Conservation (phyloP, 129 eudicot species). For the Lonicera japonica region DNA sequence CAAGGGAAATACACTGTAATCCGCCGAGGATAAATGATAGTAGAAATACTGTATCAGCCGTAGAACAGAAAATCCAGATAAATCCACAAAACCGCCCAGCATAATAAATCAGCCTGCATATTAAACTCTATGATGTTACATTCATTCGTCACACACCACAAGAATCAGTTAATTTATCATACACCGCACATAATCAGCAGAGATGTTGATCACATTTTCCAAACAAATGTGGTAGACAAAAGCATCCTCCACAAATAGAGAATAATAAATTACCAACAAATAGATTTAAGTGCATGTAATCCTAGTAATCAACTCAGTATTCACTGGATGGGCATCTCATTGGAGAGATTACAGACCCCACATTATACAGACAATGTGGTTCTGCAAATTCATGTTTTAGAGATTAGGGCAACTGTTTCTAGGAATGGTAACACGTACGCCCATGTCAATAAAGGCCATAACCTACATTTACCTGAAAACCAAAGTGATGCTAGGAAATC, state of each 20-base stretch:
- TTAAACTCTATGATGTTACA: background rate
- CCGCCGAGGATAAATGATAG: constrained; percentile 20
- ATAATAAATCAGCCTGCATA: constrained; percentile 22
- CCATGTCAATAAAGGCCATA: no score
- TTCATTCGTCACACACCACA: background rate
- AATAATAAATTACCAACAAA: background rate
- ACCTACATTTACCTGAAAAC: no score
- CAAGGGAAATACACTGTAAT: constrained; percentile 13
- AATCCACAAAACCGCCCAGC: constrained; percentile 29
- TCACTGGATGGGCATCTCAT: background rate
- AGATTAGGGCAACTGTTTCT: no score
- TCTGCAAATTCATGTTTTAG: no score
- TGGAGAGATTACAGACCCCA: no score
- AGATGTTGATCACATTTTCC: constrained; percentile 1
- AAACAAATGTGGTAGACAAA: background rate
- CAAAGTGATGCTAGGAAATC: no score
- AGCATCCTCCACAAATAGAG: background rate
- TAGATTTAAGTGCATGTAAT: background rate
- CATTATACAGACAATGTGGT: no score
- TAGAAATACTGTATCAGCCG: constrained; percentile 24
- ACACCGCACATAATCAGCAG: background rate
- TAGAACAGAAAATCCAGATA: constrained; percentile 11
- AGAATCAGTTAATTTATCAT: background rate
- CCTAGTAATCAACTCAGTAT: background rate
- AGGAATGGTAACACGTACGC: no score